Conservation (phyloP, 306 rosid genomes). For the Acacia melanoxylon region DNA sequence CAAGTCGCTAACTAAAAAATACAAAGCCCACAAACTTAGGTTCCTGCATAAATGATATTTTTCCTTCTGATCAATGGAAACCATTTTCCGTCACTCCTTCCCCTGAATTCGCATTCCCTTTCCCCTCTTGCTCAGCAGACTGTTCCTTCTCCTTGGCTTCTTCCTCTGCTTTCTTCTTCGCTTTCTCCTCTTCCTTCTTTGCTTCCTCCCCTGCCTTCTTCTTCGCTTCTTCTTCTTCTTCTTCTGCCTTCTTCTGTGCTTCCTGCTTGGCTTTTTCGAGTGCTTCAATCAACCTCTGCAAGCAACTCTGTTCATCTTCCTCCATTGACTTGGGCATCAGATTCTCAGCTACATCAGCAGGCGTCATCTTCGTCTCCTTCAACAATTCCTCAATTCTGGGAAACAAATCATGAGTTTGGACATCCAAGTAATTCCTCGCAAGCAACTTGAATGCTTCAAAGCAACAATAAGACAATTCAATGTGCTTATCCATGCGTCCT, state of each 20-base stretch:
- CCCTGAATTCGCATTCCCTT: background rate
- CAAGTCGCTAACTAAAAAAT: background rate
- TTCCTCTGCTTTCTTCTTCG: background rate
- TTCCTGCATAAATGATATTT: background rate
- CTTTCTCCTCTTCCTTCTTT: background rate
- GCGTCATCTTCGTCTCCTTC: background rate
- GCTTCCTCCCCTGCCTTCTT: slow-evolving; percentile 10
- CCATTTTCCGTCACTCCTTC: slow-evolving; percentile 12
- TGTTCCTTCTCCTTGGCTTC: background rate
- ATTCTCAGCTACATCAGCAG: slow-evolving; percentile 6
- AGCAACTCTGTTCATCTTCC: slow-evolving; percentile 21
- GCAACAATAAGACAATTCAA: background rate
- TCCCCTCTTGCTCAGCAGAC: slow-evolving; percentile 26
- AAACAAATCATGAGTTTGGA: background rate
- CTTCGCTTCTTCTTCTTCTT: slow-evolving; percentile 7
- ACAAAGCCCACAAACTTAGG: background rate
- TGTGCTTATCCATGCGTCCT: background rate
- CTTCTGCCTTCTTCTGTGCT: slow-evolving; percentile 27
- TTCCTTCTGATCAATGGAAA: background rate
- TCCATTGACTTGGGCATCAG: slow-evolving; percentile 3
- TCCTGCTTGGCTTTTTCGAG: background rate
- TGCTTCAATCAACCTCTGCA: background rate
- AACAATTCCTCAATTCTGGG: background rate
- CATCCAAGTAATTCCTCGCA: background rate
- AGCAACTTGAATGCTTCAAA: background rate